Conservation (phyloP, 345 rosid genomes). For the Salix dunnii region DNA sequence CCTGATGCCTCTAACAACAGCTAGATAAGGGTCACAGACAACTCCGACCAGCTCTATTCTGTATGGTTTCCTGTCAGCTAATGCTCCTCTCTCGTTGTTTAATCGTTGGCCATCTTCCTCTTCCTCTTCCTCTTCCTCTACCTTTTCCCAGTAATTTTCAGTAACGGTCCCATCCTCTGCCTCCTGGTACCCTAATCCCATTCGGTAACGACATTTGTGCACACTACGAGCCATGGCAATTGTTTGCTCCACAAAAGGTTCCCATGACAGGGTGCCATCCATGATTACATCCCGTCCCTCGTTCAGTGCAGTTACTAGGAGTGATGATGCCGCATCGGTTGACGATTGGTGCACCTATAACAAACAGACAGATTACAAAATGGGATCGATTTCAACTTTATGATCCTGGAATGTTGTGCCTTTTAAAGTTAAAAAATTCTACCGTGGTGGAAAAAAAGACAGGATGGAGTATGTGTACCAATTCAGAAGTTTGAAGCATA, state of each 20-base stretch:
- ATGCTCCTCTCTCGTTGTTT: constrained; percentile 22
- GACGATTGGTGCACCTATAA: constrained; percentile 89
- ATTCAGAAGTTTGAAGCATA: constrained; percentile 84
- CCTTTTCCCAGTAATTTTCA: constrained; percentile 81
- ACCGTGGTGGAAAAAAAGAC: too few species aligned
- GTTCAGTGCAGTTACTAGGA: constrained; percentile 82
- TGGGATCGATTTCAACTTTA: background rate
- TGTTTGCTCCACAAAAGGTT: constrained; percentile 83
- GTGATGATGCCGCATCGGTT: constrained; percentile 89
- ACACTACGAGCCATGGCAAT: constrained; percentile 86
- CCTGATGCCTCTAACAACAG: constrained; percentile 95
- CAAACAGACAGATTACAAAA: too few species aligned
- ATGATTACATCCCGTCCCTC: constrained; percentile 93
- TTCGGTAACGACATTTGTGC: constrained; percentile 72
- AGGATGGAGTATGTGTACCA: constrained; percentile 38
- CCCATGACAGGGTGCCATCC: constrained; percentile 96
- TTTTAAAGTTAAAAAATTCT: too few species aligned
- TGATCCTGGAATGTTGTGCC: too few species aligned
- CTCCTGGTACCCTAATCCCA: constrained; percentile 79
- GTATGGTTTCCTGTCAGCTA: constrained; percentile 65
- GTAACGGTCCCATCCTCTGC: constrained; percentile 56
- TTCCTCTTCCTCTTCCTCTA: constrained; percentile 58
- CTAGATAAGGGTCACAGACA: constrained; percentile 89
- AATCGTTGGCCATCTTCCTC: constrained; percentile 36
- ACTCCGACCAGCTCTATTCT: constrained; percentile 94